Conservation (phyloP, 1,139 yeast species). For the Taiozyma sp. region DNA sequence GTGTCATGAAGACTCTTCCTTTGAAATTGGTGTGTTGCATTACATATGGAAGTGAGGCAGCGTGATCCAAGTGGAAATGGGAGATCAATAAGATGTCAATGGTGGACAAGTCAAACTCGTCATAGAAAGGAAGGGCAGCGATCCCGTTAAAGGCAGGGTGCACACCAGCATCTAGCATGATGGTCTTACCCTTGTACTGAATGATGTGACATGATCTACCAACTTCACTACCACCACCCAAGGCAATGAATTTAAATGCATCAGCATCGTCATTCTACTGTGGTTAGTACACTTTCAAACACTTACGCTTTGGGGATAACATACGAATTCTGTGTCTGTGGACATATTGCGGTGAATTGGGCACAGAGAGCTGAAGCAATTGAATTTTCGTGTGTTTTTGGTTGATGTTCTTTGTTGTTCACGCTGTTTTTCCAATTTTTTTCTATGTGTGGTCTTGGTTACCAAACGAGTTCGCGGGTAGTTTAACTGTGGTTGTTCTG, state of each 20-base stretch:
- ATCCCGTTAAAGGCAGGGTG: constrained; percentile 94
- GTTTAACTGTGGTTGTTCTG: too few relatives aligned
- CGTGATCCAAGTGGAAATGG: constrained; percentile 96
- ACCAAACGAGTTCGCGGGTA: not conserved
- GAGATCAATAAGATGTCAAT: constrained; percentile 84
- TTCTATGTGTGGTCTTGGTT: not conserved
- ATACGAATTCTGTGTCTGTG: not conserved
- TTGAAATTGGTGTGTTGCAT: constrained; percentile 94
- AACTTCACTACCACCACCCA: constrained; percentile 99
- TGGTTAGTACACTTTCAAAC: not conserved
- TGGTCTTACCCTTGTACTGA: constrained; percentile 91
- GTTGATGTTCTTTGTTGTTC: not conserved
- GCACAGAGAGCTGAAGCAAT: not conserved
- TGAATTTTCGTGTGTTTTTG: not conserved
- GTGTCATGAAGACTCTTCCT: constrained; percentile 98
- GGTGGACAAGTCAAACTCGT: constrained; percentile 84
- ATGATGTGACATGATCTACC: constrained; percentile 94
- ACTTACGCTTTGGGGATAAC: not conserved
- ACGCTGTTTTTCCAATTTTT: not conserved
- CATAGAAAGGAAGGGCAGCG: constrained; percentile 90
- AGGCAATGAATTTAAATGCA: constrained; percentile 69
- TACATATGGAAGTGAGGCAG: constrained; percentile 95
- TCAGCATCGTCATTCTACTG: constrained; percentile 25
- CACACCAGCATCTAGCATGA: constrained; percentile 96
- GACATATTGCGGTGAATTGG: not conserved